Evolutionary conservation across 1,284 basidiomycete genomes (phyloP).

Genomic region (Sanguinoderma infundibulare): DNA sequence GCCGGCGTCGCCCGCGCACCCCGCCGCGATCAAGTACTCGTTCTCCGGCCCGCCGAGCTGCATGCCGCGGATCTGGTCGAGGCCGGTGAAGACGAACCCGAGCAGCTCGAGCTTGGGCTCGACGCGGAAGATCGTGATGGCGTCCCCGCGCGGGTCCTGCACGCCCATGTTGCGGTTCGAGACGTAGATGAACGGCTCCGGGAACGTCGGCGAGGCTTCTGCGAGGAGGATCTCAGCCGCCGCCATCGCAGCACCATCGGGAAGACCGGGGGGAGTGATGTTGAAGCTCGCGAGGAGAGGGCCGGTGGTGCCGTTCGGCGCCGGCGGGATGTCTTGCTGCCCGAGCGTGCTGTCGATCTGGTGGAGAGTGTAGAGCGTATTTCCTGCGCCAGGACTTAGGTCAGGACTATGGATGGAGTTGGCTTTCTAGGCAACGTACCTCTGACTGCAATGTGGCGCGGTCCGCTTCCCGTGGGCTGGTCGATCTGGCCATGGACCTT

Average conservation of each 20-base stretch:
- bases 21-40: slow-evolving; percentile 60
- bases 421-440: slow-evolving; percentile 43
- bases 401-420: not conserved
- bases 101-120: slow-evolving; percentile 40
- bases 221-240: slow-evolving; percentile 52
- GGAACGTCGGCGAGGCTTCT: slow-evolving; percentile 35
- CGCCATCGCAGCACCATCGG: slow-evolving; percentile 51
- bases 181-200: slow-evolving; percentile 40
- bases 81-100: slow-evolving; percentile 65
- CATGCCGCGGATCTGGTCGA: slow-evolving; percentile 69
- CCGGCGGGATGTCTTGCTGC: slow-evolving; percentile 60
- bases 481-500: slow-evolving; percentile 63
- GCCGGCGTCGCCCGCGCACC: slow-evolving; percentile 56
- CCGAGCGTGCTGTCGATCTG: slow-evolving; percentile 67
- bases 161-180: slow-evolving; percentile 45
- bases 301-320: slow-evolving; percentile 46
- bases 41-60: slow-evolving; percentile 56
- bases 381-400: slow-evolving; percentile 40
- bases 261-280: slow-evolving; percentile 56
- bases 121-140: slow-evolving; percentile 41
- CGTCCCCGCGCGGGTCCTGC: slow-evolving; percentile 40
- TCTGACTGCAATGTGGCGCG: slow-evolving; percentile 62
- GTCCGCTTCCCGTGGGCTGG: slow-evolving; percentile 68
- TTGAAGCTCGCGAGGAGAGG: slow-evolving; percentile 55
- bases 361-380: slow-evolving; percentile 64